Evolutionary conservation across 2,329 filamentous ascomycete genomes (phyloP), one percentile per base, ranked within the genome.

Genomic region (Fusarium longipes): DNA sequence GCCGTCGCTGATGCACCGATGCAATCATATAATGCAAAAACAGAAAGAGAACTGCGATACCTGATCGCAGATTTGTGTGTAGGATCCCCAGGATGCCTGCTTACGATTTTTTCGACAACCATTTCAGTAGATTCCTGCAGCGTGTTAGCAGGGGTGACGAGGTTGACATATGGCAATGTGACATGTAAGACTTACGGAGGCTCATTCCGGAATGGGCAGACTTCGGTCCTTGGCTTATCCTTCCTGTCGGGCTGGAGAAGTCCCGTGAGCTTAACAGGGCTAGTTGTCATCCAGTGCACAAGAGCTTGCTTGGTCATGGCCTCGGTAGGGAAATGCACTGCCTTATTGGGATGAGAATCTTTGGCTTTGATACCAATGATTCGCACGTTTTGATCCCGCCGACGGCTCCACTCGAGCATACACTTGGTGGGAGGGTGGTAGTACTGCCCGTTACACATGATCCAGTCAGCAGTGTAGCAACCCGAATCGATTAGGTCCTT

Each of bases 401-500:
- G 51, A 52, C 61, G 38, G 44, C 65, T 57, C 72, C 72, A 76
- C 60, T 79, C 77, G 10, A 79, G 73, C 15, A 75, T 51, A 48
- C 78, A 80, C 15, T 75, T 73, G 9, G 78, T 80, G 14, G 78
- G 78, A 15, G 78, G 75, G 22, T 73, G 71, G 54, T 79, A 80
- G 57, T 75, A 78, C 15, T 68, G 57, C 9, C 71, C 72, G 40
- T 71, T 71, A 57, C 76, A 80, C 25, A 76, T 65, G 36, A 80
- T 76, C 74, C 76, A 78, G 38, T 78, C 76, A 7, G 79, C 77
- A n/a, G 78, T 80, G 68, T 96, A 95, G 83, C 89, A 95, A 17
- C 90, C 91, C 14, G 84, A 87, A 2, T 86, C 79, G 45, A 91
- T 86, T 57, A 95, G 79, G 24, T 83, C 80, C 50, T 78, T 77